Conservation (phyloP, 2,329 filamentous ascomycete genomes). For the Calonectria hawksworthii region DNA sequence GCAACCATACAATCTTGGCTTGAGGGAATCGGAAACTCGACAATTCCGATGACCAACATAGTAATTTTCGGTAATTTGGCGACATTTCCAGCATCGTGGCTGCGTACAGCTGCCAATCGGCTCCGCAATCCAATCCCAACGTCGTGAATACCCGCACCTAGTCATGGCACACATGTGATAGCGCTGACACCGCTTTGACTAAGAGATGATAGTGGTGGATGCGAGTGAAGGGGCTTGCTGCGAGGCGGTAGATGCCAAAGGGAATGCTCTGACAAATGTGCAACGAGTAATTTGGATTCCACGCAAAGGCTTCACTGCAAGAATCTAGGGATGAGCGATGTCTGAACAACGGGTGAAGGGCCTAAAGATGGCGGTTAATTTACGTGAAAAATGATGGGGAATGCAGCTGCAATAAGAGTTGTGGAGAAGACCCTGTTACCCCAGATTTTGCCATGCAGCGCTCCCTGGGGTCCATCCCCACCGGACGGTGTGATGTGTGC, state of each 20-base stretch:
- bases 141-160: neutral
- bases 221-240: neutral
- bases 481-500: neutral
- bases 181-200: neutral
- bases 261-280: neutral
- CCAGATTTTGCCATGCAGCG: neutral
- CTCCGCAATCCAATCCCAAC: neutral
- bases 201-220: neutral
- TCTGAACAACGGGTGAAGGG: neutral
- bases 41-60: neutral
- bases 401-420: neutral
- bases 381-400: neutral
- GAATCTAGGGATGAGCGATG: neutral
- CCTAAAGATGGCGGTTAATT: neutral
- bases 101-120: neutral
- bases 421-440: neutral
- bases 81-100: neutral
- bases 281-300: neutral
- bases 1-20: neutral
- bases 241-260: too few species aligned
- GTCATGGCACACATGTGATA: neutral
- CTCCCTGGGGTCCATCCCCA: neutral
- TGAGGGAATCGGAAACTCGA: neutral
- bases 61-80: neutral
- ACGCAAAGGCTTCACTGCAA: neutral